Conservation (phyloP, 257 asterid species). For the Penstemon davidsonii region DNA sequence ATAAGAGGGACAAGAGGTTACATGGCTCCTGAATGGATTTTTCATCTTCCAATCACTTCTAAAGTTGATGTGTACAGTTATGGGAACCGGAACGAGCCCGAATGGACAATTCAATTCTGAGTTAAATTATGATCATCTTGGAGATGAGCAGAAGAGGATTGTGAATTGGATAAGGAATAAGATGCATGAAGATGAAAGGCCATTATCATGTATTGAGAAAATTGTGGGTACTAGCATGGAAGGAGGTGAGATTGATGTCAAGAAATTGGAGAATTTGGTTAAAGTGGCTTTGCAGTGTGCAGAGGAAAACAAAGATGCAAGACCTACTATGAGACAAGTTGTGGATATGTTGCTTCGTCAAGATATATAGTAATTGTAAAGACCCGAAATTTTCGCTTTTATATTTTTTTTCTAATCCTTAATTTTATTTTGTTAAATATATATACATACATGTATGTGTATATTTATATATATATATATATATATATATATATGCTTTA, state of each 20-base stretch:
- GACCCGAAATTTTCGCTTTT: too few species aligned
- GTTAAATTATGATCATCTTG: too few species aligned
- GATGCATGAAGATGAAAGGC: background rate
- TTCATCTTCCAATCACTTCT: constrained; percentile 38
- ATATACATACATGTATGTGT: too few species aligned
- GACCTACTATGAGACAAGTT: constrained; percentile 43
- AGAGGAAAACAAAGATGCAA: constrained; percentile 31
- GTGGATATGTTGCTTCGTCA: constrained; percentile 26
- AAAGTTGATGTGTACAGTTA: constrained; percentile 51
- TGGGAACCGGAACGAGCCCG: constrained; percentile 38
- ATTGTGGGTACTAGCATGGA: constrained; percentile 28
- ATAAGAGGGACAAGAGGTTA: constrained; percentile 49
- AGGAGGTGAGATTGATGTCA: constrained; percentile 22
- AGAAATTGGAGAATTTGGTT: constrained; percentile 26
- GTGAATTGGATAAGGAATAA: constrained; percentile 35
- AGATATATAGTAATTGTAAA: too few species aligned
- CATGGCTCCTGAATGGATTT: constrained; percentile 6
- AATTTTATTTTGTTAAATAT: too few species aligned
- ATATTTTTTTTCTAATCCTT: too few species aligned
- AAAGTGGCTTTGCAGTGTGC: constrained; percentile 34
- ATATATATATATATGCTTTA: too few species aligned
- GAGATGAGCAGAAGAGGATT: constrained; percentile 17
- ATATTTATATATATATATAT: too few species aligned
- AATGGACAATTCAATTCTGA: background rate
- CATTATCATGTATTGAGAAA: constrained; percentile 13